Evolutionary conservation across 2,329 filamentous ascomycete species (phyloP), one percentile per base, ranked within the genome.

Genomic region (Neonectria ditissima): DNA sequence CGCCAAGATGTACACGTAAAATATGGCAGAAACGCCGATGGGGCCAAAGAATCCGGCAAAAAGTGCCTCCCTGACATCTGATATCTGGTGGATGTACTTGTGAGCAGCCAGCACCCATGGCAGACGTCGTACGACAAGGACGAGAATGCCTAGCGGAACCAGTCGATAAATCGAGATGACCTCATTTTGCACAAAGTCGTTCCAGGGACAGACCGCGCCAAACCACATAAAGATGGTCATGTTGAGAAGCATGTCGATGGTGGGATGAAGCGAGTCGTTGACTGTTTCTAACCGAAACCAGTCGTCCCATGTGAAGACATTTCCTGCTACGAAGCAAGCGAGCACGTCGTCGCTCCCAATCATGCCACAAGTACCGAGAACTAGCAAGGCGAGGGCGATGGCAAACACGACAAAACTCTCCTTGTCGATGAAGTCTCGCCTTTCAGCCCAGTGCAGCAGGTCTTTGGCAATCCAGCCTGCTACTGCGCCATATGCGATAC

Each of bases 1-100:
- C 1, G 92, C 78, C 41, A 87, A 90, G 65, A 97, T 83, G 74
- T 94, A 97, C 7, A 97, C 84, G 75, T 97, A 97, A 76, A 97
- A 97, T 20, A 97, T 87, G 1, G 93, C 94, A n/a, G 92, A 93
- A 1, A 97, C 94, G 3, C 94, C 94, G 58, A 97, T 94, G 0
- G 94, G 94, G 0, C 94, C 94, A 69, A 97, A 97, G 81, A 97
- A 97, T 0, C 94, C 94, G 10, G 96, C 92, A 73, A 97, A 97
- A 0, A 92, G 79, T 2, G 93, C 93, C 69, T 97, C 93, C 4
- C 87, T 86, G 32, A 86, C 77, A 44, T 91, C 84, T 62, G 93
- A 87, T 44, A 97, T 94, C 75, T 97, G 92, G 28, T 87, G 91
- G 48, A 97, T 94, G 62, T 86, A 85, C 70, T 86, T 91, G 75